Evolutionary conservation across 1,139 yeast genomes (phyloP), one percentile per base, ranked within the genome.

Genomic region (Protomyces inouyei): DNA sequence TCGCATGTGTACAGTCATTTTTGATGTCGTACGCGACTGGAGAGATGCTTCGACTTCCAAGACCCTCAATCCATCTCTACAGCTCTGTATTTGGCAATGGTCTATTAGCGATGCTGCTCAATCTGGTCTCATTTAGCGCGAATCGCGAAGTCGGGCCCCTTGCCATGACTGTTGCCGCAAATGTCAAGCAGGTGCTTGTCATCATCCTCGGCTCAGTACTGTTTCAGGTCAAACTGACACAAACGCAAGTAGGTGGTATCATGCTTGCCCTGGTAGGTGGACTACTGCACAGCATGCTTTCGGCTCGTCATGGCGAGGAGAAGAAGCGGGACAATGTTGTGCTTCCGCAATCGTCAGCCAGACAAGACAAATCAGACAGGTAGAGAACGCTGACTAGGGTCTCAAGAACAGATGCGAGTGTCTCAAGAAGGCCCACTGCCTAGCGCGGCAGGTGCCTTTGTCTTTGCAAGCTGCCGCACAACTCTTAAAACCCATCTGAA

Each of bases 81-180:
- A 63, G 69, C 55, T 12, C 43, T 14, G 43, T 37, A 1, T 37
- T 37, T 37, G 43, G 9, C 5, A 72, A 70, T 61, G 73, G 73
- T 16, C 45, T 70, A 18, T 67, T 72, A 36, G 73, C 73, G 14
- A 71, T 71, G 60, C 71, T 69, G 4, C 67, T 71, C 10, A 70
- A 70, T 56, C 69, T 71, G 18, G 71, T 71, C 14, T 70, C 73
- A 1, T 69, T 72, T 57, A 70, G 72, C 8, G 72, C 73, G 23
- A 72, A 70, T 68, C 71, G 70, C 66, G 68, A 70, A 67, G 67
- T 71, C 10, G 72, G 71, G 14, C 72, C 74, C 1, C 55, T 72
- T 48, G 68, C 71, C 46, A 70, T 72, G 72, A 71, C 73, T 3
- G 73, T 72, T 37, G 72, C 72, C 10, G 72, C 71, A 52, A 70